Percentiles rank a stretch among this genome's conserved stretches.
Evolutionary conservation across 257 asterid species (phyloP).

Genomic region (Hygrophila difformis): DNA sequence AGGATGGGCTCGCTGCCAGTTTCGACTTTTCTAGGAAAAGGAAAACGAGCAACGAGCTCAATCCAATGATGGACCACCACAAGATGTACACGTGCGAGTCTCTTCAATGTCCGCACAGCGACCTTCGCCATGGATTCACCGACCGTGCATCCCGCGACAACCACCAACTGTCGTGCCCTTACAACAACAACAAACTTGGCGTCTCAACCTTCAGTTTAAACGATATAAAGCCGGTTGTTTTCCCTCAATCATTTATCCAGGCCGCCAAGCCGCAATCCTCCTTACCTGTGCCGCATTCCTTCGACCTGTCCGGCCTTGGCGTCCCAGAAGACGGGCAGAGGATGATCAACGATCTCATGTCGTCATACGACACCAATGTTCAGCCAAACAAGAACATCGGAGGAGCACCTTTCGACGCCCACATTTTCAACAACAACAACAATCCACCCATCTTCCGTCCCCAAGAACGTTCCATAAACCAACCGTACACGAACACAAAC

Average conservation of each 20-base stretch:
- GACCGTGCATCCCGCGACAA: constrained; percentile 57
- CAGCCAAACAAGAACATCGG: constrained; percentile 23
- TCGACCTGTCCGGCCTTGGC: constrained; percentile 36
- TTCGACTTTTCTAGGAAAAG: constrained; percentile 60
- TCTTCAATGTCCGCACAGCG: constrained; percentile 60
- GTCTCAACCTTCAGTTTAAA: constrained; percentile 30
- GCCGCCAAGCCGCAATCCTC: constrained; percentile 26
- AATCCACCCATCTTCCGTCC: constrained; percentile 26
- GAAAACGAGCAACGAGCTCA: constrained; percentile 37
- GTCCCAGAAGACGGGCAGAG: constrained; percentile 65
- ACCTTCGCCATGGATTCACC: constrained; percentile 47
- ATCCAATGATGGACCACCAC: constrained; percentile 36
- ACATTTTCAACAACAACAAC: constrained; percentile 28
- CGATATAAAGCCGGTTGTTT: constrained; percentile 36
- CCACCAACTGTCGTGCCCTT: constrained; percentile 64
- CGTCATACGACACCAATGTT: constrained; percentile 35
- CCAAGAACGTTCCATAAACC: constrained; percentile 32
- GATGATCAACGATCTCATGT: constrained; percentile 50
- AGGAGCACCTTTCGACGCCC: background rate
- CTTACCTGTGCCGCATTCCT: constrained; percentile 22
- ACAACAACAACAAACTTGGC: constrained; percentile 27
- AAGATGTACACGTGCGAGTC: constrained; percentile 64
- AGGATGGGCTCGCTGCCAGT: constrained; percentile 35
- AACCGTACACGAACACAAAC: constrained; percentile 34
- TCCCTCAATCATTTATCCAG: constrained; percentile 40